A percentile compares a stretch with the other conserved stretches of the same genome.
Evolutionary conservation across 2,329 filamentous ascomycete species (phyloP).

Genomic region (Claviceps africana): DNA sequence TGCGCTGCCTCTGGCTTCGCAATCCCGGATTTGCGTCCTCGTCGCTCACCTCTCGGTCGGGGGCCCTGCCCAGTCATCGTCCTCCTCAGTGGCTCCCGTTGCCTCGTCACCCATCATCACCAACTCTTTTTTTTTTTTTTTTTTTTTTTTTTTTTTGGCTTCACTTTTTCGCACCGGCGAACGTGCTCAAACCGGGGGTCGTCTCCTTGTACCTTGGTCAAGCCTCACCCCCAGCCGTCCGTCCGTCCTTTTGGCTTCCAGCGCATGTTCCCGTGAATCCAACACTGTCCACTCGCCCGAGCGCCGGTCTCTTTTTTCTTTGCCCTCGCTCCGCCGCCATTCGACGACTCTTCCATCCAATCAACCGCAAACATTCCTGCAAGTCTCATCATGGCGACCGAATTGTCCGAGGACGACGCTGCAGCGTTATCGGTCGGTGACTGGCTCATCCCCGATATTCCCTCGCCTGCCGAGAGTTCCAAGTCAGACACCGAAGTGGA

Average conservation of each 20-base stretch:
- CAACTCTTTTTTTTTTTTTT: no score
- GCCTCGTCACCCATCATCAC: neutral
- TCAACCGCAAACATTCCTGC: neutral
- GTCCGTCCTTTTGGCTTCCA: neutral
- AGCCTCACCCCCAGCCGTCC: neutral
- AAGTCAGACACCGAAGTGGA: constrained; percentile 28
- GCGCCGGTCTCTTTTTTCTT: constrained; percentile 1
- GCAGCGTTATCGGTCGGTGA: constrained; percentile 20
- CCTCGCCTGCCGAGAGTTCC: constrained; percentile 28
- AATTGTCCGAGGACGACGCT: constrained; percentile 31
- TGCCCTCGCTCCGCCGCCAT: no score
- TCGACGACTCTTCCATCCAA: neutral
- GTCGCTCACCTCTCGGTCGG: constrained; percentile 3
- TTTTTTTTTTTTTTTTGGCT: no score
- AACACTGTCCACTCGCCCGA: constrained; percentile 2
- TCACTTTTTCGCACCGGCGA: neutral
- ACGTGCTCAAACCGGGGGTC: neutral
- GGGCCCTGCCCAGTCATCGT: neutral
- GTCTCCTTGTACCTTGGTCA: neutral
- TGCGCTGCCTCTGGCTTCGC: constrained; percentile 22
- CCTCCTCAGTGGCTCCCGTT: neutral
- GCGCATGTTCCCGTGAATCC: constrained; percentile 7
- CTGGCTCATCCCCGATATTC: constrained; percentile 23
- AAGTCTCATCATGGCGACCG: constrained; percentile 18
- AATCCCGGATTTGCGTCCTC: constrained; percentile 14